Base-by-base conservation (phyloP, 805 yeast species). In the Zygoascus ofunaensis region DNA sequence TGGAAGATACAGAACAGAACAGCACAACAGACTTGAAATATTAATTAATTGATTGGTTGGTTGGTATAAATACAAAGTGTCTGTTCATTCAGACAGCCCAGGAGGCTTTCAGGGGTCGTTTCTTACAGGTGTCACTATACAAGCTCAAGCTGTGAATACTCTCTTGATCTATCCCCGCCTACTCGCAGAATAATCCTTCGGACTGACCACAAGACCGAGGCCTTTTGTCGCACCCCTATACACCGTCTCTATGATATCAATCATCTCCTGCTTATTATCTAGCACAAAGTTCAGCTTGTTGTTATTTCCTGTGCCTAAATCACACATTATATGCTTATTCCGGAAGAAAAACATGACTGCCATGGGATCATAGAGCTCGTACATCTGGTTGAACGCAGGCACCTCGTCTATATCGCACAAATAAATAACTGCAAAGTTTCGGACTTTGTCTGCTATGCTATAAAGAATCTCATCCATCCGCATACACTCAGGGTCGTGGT, bases 271-370 rank as follows among this genome's bases (percentile, higher is more conserved):
- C 49, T 82, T 80, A 59, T 85, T 85, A 35, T 76, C 79, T 19
- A 82, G 60, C 10, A 77, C 71, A 63, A 90, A 90, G 58, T 87
- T 87, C 68, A 92, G 68, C 69, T 92, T 90, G 69, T 92, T 92
- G 64, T 92, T 92, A 60, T 92, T 87, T 26, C 98, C 98, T 0
- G 97, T 92, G 2, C 98, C 98, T 62, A 89, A 87, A 68, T 92
- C 98, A 64, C 96, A 86, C 94, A 92, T 79, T 94, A 90, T 89
- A 62, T 90, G 97, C 61, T 87, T 64, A 65, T 90, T 90, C 42
- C 94, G 70, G 65, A 75, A 87, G 62, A 92, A 90, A 59, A 90
- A 89, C 97, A 92, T 92, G 42, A 92, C 70, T 37, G 95, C 80
- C 71, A 86, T 76, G 14, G 95, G 94, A 55, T 89, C 97, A 58